phyloP scores from a whole-genome alignment of 805 yeast genomes.

The Cyberlindnera xylosilytica region DNA sequence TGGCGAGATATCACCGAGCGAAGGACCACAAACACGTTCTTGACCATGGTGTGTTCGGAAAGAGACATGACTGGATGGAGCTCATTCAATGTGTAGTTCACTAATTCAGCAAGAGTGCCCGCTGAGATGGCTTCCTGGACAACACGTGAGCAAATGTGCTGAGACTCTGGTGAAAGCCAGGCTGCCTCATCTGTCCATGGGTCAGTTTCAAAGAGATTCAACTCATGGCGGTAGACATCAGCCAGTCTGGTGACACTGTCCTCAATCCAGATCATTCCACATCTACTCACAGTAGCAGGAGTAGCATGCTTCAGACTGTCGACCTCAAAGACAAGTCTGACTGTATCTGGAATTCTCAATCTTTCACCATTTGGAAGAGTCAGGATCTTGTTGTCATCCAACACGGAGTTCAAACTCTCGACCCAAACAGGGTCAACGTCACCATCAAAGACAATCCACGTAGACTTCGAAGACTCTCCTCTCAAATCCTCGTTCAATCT shows the following conservation, averaged over 20 bases:
- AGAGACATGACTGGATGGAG: conserved; percentile 14
- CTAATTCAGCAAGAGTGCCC: neutral
- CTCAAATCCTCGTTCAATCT: conserved; percentile 49
- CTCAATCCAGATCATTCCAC: conserved; percentile 85
- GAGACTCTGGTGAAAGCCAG: neutral
- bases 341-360: conserved; percentile 57
- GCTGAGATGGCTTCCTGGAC: conserved; percentile 5
- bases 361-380: conserved; percentile 92
- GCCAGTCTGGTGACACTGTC: conserved; percentile 22
- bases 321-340: conserved; percentile 74
- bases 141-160: neutral
- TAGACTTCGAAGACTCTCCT: conserved; percentile 52
- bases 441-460: conserved; percentile 88
- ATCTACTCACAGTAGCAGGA: conserved; percentile 88
- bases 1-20: conserved; percentile 1
- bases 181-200: conserved; percentile 4
- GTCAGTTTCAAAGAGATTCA: conserved; percentile 6
- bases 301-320: conserved; percentile 66
- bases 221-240: conserved; percentile 26
- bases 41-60: neutral
- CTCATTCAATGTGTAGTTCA: neutral
- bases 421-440: conserved; percentile 94
- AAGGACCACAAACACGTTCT: conserved; percentile 7
- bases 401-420: conserved; percentile 82
- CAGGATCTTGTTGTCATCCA: conserved; percentile 80